These are phyloP conservation scores for Lathyrus sativus DNA, from an alignment of 306 rosid species.

Conservation along the genomic window DNA sequence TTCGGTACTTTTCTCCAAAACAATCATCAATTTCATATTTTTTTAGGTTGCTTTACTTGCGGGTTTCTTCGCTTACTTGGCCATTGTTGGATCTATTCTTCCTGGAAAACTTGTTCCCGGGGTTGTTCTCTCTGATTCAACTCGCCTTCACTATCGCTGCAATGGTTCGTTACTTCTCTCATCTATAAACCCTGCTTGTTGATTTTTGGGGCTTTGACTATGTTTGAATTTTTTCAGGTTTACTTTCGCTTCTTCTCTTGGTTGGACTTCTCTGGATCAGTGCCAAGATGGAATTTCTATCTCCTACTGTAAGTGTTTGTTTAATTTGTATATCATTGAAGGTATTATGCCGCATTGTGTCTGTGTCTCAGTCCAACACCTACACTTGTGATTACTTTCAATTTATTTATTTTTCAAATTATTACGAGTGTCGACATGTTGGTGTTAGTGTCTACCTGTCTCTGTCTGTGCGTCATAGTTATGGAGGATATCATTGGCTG, in stretches of 20 bases:
- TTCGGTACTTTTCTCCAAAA: conserved; percentile 15
- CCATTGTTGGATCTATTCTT: conserved; percentile 66
- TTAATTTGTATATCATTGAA: neutral
- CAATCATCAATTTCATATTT: conserved; percentile 20
- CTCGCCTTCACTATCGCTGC: conserved; percentile 88
- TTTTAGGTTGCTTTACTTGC: conserved; percentile 61
- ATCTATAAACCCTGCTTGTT: conserved; percentile 7
- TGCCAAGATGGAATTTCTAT: conserved; percentile 58
- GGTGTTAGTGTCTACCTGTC: too few species aligned
- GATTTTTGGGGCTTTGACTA: neutral
- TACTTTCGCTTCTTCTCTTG: conserved; percentile 62
- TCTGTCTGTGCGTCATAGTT: too few species aligned
- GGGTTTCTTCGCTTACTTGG: conserved; percentile 71
- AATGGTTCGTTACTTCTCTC: conserved; percentile 53
- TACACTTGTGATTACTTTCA: too few species aligned
- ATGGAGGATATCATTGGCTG: too few species aligned
- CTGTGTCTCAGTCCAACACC: too few species aligned
- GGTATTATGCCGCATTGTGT: too few species aligned
- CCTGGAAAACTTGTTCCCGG: conserved; percentile 84
- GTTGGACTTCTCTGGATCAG: conserved; percentile 65
- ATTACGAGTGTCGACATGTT: too few species aligned
- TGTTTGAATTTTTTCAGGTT: conserved; percentile 50
- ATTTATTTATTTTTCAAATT: too few species aligned
- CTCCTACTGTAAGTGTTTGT: conserved; percentile 70
- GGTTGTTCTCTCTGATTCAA: conserved; percentile 58